phyloP scores from a whole-genome alignment of 1,284 basidiomycete genomes.

The Malassezia slooffiae region DNA sequence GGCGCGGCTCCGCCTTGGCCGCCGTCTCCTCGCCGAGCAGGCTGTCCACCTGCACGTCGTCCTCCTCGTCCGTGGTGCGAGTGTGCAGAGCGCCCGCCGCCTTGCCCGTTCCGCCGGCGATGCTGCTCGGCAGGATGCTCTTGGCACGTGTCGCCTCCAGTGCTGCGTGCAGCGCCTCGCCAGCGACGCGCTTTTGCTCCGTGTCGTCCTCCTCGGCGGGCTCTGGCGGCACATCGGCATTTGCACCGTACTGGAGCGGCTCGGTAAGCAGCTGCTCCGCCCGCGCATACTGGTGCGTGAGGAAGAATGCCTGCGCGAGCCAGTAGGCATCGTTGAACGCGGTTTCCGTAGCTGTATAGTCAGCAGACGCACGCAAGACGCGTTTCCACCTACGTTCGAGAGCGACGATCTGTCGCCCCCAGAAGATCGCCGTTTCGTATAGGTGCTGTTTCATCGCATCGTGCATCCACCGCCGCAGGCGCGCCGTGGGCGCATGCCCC shows the following conservation, averaged over 20 bases:
- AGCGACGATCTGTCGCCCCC: conserved; percentile 89
- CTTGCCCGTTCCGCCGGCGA: conserved; percentile 7
- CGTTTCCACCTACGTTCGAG: conserved; percentile 79
- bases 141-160: conserved; percentile 22
- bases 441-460: conserved; percentile 96
- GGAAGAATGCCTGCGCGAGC: conserved; percentile 93
- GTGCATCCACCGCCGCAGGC: conserved; percentile 92
- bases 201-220: conserved; percentile 15
- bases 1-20: background rate
- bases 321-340: conserved; percentile 72
- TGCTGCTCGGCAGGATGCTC: conserved; percentile 22
- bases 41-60: conserved; percentile 1
- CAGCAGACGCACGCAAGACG: too few species aligned
- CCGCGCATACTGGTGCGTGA: conserved; percentile 84
- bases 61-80: background rate
- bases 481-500: conserved; percentile 27
- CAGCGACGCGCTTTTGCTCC: conserved; percentile 5
- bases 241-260: conserved; percentile 53
- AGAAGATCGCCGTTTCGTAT: conserved; percentile 92
- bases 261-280: conserved; percentile 81
- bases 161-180: conserved; percentile 25
- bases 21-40: conserved; percentile 1
- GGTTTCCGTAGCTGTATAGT: conserved; percentile 11
- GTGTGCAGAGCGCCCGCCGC: too few species aligned
- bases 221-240: conserved; percentile 8